Conservation (phyloP, 352 stramenopile species). For the Pythium phragmiticola region DNA sequence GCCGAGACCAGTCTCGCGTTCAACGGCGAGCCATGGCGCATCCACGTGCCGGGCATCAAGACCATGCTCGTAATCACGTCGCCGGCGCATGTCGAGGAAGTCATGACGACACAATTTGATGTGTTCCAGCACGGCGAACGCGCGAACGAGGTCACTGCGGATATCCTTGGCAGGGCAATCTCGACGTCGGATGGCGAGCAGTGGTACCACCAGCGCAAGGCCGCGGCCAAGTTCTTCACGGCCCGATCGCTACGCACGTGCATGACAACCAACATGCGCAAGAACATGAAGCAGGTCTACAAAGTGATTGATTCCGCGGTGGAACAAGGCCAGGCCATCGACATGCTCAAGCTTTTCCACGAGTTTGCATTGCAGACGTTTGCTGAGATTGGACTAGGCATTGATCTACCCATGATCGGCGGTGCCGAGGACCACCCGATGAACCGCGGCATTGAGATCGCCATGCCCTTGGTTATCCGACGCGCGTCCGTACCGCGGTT, state of each 20-base stretch:
- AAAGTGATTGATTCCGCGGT: slow-evolving; percentile 19
- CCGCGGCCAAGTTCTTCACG: slow-evolving; percentile 33
- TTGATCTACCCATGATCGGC: slow-evolving; percentile 44
- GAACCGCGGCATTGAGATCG: slow-evolving; percentile 37
- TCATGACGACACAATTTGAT: slow-evolving; percentile 35
- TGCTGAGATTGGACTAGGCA: slow-evolving; percentile 43
- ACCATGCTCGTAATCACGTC: slow-evolving; percentile 23
- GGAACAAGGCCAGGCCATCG: background rate
- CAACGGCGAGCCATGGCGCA: slow-evolving; percentile 25
- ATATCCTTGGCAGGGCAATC: slow-evolving; percentile 25
- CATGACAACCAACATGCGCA: slow-evolving; percentile 20
- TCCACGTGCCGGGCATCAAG: slow-evolving; percentile 12
- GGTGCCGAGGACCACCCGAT: slow-evolving; percentile 38
- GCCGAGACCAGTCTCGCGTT: slow-evolving; percentile 18
- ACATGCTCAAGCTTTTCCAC: slow-evolving; percentile 39
- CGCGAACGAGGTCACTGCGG: slow-evolving; percentile 18
- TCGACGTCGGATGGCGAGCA: slow-evolving; percentile 26
- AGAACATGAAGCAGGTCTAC: slow-evolving; percentile 20
- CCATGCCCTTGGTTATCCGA: slow-evolving; percentile 53
- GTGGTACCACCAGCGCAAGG: slow-evolving; percentile 37
- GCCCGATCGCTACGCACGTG: slow-evolving; percentile 24
- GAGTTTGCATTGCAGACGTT: slow-evolving; percentile 57
- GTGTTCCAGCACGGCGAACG: slow-evolving; percentile 29
- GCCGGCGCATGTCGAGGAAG: slow-evolving; percentile 30
- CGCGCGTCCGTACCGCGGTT: slow-evolving; percentile 31